phyloP scores from a whole-genome alignment of 441 rosid species.

The Monsonia emarginata region DNA sequence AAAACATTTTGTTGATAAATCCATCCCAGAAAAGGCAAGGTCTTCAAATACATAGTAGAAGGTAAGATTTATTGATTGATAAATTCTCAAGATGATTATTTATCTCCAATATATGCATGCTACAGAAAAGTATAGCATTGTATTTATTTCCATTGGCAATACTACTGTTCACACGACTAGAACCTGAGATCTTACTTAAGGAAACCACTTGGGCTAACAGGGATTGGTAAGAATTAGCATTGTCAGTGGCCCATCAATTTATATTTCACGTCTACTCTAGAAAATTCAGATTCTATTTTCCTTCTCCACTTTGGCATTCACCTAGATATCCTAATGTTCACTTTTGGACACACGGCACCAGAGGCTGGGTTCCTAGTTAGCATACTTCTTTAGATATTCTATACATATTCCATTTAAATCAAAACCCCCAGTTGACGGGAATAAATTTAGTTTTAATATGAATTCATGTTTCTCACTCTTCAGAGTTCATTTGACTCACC shows the following conservation, averaged over 20 bases:
- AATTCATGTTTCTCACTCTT: no score
- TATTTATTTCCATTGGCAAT: no score
- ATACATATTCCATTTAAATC: background rate
- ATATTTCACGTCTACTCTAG: background rate
- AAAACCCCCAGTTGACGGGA: background rate
- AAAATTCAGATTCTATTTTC: background rate
- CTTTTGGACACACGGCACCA: background rate
- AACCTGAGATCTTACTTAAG: no score
- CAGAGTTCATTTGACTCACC: no score
- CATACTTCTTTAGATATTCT: background rate
- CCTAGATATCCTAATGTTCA: background rate
- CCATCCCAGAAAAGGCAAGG: no score
- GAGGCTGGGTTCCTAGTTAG: background rate
- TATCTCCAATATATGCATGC: background rate
- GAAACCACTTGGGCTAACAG: no score
- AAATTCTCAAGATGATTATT: background rate
- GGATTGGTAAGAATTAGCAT: no score
- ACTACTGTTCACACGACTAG: no score
- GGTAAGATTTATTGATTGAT: no score
- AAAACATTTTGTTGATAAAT: no score
- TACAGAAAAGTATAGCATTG: no score
- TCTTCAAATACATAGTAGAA: no score
- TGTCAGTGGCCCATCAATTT: background rate
- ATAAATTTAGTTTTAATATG: background rate
- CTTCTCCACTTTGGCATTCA: background rate